A percentile compares a stretch with the other conserved stretches of the same genome.
Evolutionary conservation across 225 moss, liverwort and hornwort genomes (phyloP).

Genomic region (Antitrichia curtipendula): DNA sequence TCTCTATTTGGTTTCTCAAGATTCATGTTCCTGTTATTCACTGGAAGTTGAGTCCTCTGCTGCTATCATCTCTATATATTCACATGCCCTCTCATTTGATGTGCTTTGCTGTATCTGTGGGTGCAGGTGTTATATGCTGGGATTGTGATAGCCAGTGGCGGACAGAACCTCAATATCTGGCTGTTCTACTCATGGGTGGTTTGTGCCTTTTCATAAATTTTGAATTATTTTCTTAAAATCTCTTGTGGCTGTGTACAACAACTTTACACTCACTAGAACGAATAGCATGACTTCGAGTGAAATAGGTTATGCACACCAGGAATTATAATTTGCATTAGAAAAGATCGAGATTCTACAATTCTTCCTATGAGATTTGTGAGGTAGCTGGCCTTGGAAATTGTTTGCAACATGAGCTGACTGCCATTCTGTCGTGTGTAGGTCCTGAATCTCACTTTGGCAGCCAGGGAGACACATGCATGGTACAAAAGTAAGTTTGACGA

Average conservation of each 20-base stretch:
- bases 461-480: constrained; percentile 73
- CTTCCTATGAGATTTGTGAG: background rate
- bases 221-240: background rate
- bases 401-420: background rate
- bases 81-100: background rate
- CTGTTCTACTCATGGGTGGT: constrained; percentile 59
- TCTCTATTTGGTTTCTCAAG: background rate
- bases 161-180: constrained; percentile 54
- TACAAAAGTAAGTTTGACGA: constrained; percentile 74
- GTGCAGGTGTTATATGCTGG: constrained; percentile 69
- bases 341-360: background rate
- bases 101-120: background rate
- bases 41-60: background rate
- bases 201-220: background rate
- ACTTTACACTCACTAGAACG: background rate
- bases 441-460: constrained; percentile 56
- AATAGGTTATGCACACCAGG: background rate
- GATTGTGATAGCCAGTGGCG: constrained; percentile 58
- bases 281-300: background rate
- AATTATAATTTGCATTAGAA: background rate
- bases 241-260: background rate
- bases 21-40: background rate
- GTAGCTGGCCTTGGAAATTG: background rate
- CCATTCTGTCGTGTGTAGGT: constrained; percentile 27
- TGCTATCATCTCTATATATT: background rate